Evolutionary conservation across 345 rosid genomes (phyloP).

Genomic region (Camelina laxa): DNA sequence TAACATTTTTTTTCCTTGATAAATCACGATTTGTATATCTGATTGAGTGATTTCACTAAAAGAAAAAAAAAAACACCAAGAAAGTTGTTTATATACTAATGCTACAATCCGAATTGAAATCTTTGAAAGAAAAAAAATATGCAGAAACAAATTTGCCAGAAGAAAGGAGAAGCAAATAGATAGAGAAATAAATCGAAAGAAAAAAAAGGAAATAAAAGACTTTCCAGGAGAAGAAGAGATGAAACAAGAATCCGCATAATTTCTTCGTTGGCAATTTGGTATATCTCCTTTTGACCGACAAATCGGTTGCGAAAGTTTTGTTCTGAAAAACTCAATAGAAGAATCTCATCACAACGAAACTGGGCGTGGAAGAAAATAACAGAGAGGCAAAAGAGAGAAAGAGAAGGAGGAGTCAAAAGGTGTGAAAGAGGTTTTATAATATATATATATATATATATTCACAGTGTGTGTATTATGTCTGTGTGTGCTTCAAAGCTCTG

Average conservation of each 20-base stretch:
- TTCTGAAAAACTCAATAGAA: constrained; percentile 4
- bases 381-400: background rate
- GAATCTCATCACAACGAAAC: constrained; percentile 12
- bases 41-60: too few relatives aligned
- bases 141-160: constrained; percentile 5
- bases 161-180: constrained; percentile 7
- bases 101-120: background rate
- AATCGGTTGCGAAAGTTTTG: background rate
- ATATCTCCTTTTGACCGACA: constrained; percentile 26
- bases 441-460: too few relatives aligned
- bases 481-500: constrained; percentile 11
- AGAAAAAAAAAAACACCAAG: background rate
- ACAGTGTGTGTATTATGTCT: too few relatives aligned
- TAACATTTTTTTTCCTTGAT: background rate
- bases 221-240: constrained; percentile 52
- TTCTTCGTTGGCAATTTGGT: constrained; percentile 16
- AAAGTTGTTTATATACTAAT: background rate
- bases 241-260: constrained; percentile 28
- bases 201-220: constrained; percentile 4
- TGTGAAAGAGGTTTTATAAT: constrained; percentile 36
- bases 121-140: background rate
- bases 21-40: background rate
- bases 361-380: constrained; percentile 1
- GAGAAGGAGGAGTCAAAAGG: constrained; percentile 25
- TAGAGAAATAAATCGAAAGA: background rate